Evolutionary conservation across 768 basidiomycete species (phyloP), one percentile per base, ranked within the genome.

Genomic region (Amanita polypyramis): DNA sequence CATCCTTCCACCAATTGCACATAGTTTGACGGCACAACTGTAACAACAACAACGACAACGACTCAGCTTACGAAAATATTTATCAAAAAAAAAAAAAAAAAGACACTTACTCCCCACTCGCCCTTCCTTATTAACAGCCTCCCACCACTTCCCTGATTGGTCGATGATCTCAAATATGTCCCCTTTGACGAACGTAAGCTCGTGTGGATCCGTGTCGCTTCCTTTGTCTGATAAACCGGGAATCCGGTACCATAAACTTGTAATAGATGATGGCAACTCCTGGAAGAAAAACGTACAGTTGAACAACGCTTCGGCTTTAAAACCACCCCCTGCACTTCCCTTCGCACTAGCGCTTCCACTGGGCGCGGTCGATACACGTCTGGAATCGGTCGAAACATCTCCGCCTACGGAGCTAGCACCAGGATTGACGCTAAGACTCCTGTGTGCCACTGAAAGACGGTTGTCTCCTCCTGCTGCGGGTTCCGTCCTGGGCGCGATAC

Each of bases 71-170:
- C n/a, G n/a, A n/a, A n/a, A n/a, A n/a, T n/a, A n/a, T n/a, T n/a
- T n/a, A 45, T 49, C 21, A 0, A 43, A 12, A 35, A 11, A 35
- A 12, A 17, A 44, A 14, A 21, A 32, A 30, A 40, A 20, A 19
- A 41, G 42, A 43, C 1, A 80, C 84, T 62, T 57, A 86, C 84
- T 83, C 55, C 84, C 84, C 49, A 70, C 56, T 4, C 60, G 58
- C 45, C 85, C 87, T 58, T 88, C 81, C 2, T 62, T 33, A 59
- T 76, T 85, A 56, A 69, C 76, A 14, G 80, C 85, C 56, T 83
- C 82, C 87, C 88, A 92, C 89, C 89, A 90, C 59, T 88, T 86
- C n/a, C 84, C 85, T 5, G 59, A 52, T 47, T 80, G 80, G 60
- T 95, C 90, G 37, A 85, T 58, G 38, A 97, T 79, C 45, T 88